A percentile compares a stretch with the other conserved stretches of the same genome.
Evolutionary conservation across 202 grass and related monocot genomes (phyloP).

Genomic region (Setaria viridis): DNA sequence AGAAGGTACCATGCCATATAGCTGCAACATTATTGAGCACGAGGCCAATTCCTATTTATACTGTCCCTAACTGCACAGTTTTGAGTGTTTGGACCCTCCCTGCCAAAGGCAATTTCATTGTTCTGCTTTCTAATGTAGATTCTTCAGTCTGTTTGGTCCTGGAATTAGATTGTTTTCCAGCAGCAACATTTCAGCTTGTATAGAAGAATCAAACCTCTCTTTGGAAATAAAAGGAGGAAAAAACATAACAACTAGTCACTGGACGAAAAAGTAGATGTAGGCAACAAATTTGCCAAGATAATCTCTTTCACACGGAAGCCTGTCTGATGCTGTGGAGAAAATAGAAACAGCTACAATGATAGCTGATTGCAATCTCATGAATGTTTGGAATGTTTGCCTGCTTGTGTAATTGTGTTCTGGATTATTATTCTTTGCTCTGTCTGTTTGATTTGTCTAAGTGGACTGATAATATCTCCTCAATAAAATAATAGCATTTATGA

Average conservation of each 20-base stretch:
- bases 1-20: constrained; percentile 10
- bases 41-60: constrained; percentile 18
- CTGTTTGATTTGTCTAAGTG: not conserved
- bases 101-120: constrained; percentile 1
- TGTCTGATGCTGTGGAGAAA: not conserved
- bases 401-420: not conserved
- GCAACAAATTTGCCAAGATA: constrained; percentile 16
- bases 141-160: not conserved
- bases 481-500: not conserved
- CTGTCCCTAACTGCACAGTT: not conserved
- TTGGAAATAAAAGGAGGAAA: constrained; percentile 19
- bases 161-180: not conserved
- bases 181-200: constrained; percentile 18
- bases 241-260: not conserved
- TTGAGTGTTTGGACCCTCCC: not conserved
- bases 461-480: not conserved
- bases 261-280: constrained; percentile 1
- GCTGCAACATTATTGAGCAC: constrained; percentile 33
- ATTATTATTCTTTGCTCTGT: not conserved
- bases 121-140: not conserved
- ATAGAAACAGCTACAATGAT: not conserved
- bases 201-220: not conserved
- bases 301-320: constrained; percentile 22
- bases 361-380: not conserved
- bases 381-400: not conserved